Base-by-base conservation (phyloP, 148 eudicot species). In the Cornus suecica region DNA sequence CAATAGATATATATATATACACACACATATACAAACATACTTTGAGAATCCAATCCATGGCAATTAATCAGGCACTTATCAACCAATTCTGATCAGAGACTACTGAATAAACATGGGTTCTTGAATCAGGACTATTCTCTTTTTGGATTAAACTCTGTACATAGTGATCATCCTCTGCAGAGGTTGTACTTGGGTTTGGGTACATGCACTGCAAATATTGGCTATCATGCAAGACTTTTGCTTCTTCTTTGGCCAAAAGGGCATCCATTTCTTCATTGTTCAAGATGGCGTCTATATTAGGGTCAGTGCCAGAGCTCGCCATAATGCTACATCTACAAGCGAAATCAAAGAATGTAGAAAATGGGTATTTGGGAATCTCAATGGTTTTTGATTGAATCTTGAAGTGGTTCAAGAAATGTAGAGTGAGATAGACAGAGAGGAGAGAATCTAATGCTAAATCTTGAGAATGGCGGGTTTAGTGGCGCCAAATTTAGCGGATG, bases 61-160 rank as follows among this genome's bases (percentile, higher is more conserved):
- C 91, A 77, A 73, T 69, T 66, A 90, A 78, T 74, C 84, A 74
- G 88, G 87, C 85, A 69, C 81, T 32, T 56, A 65, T 78, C 29
- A 84, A 61, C 89, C 85, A 84, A 67, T 56, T 68, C 45, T 54
- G n/a, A 45, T 28, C 14, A 16, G 16, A 8, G 68, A 42, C 58
- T 37, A 9, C 32, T 16, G 27, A 27, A 0, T 25, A 60, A 13
- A 29, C 64, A 34, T 30, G 3, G 41, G 42, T 20, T 28, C 54
- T 60, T 8, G 80, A 77, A n/a, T 67, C 62, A 48, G 75, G 73
- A 32, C 34, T 69, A 67, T 48, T 72, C 74, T 88, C 94, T 65
- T 68, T 86, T 14, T 66, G 62, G 27, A 83, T 62, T 54, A 88
- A 77, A 25, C 56, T 71, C 30, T 79, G 79, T 41, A 88, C 60